Conservation (phyloP, 1,284 basidiomycete genomes). For the Marasmius oreades region DNA sequence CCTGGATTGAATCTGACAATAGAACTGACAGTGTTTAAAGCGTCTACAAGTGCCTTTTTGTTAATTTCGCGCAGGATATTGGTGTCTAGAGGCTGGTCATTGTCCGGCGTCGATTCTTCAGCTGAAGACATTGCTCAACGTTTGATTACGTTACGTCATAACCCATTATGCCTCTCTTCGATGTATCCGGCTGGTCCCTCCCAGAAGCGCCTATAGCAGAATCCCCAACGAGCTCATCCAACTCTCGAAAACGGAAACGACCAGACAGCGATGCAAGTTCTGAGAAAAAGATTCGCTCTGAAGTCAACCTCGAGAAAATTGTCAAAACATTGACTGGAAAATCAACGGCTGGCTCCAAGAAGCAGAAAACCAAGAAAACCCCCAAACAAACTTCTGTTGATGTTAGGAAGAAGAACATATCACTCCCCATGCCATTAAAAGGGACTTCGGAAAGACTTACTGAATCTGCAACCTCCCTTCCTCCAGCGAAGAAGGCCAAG, state of each 20-base stretch:
- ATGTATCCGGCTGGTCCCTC: slow-evolving; percentile 72
- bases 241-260: slow-evolving; percentile 68
- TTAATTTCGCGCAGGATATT: slow-evolving; percentile 73
- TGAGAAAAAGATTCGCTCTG: slow-evolving; percentile 39
- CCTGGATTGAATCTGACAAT: not conserved
- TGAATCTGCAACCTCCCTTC: slow-evolving; percentile 16
- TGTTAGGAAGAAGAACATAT: slow-evolving; percentile 27
- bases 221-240: slow-evolving; percentile 18
- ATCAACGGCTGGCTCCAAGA: not conserved
- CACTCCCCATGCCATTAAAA: slow-evolving; percentile 29
- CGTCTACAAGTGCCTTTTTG: slow-evolving; percentile 73
- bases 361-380: slow-evolving; percentile 15
- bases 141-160: slow-evolving; percentile 1
- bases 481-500: slow-evolving; percentile 35
- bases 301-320: slow-evolving; percentile 77
- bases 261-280: slow-evolving; percentile 33
- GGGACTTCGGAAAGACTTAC: slow-evolving; percentile 17
- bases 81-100: slow-evolving; percentile 57
- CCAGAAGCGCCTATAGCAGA: slow-evolving; percentile 41
- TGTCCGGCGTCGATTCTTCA: slow-evolving; percentile 26
- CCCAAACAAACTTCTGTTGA: not conserved
- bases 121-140: slow-evolving; percentile 16
- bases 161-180: slow-evolving; percentile 49
- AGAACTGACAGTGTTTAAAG: slow-evolving; percentile 68
- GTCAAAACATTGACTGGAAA: slow-evolving; percentile 54